Conservation (phyloP, 371 early-diverging fungal genomes). For the Capillidium rhysosporum region DNA sequence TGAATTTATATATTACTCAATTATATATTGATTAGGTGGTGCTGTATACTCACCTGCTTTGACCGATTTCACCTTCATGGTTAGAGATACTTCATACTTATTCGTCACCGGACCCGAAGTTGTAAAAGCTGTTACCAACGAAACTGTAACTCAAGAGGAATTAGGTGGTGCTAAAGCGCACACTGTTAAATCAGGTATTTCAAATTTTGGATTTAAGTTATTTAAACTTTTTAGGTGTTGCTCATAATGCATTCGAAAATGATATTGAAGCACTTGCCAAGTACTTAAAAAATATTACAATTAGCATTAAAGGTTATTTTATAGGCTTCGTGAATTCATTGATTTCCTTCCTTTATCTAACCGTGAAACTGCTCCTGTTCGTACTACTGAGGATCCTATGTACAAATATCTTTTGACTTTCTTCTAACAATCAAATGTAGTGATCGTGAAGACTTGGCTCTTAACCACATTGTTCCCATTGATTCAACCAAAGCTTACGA, state of each 20-base stretch:
- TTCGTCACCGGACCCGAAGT: slow-evolving; percentile 97
- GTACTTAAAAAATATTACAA: slow-evolving; percentile 9
- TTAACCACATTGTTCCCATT: slow-evolving; percentile 72
- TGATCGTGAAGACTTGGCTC: slow-evolving; percentile 50
- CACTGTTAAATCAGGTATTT: slow-evolving; percentile 69
- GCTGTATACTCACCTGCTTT: slow-evolving; percentile 94
- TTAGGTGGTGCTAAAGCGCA: slow-evolving; percentile 89
- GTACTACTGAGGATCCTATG: slow-evolving; percentile 47
- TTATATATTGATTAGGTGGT: slow-evolving; percentile 26
- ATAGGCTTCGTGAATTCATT: slow-evolving; percentile 56
- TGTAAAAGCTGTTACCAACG: slow-evolving; percentile 89
- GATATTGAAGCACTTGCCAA: slow-evolving; percentile 82
- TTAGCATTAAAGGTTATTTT: not conserved
- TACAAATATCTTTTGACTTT: slow-evolving; percentile 5
- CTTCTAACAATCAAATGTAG: not conserved
- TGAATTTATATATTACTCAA: not conserved
- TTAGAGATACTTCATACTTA: slow-evolving; percentile 83
- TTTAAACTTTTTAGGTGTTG: too few species aligned
- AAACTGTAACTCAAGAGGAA: slow-evolving; percentile 85
- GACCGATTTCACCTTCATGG: slow-evolving; percentile 95
- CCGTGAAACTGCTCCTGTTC: slow-evolving; percentile 37
- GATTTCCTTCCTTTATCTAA: slow-evolving; percentile 79
- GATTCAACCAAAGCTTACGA: slow-evolving; percentile 91
- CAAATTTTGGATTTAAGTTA: too few species aligned
- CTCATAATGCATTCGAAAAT: slow-evolving; percentile 80